Percentiles rank a stretch among this genome's conserved stretches.
Evolutionary conservation across 2,329 filamentous ascomycete species (phyloP).

Genomic region (Botrytis pseudocinerea): DNA sequence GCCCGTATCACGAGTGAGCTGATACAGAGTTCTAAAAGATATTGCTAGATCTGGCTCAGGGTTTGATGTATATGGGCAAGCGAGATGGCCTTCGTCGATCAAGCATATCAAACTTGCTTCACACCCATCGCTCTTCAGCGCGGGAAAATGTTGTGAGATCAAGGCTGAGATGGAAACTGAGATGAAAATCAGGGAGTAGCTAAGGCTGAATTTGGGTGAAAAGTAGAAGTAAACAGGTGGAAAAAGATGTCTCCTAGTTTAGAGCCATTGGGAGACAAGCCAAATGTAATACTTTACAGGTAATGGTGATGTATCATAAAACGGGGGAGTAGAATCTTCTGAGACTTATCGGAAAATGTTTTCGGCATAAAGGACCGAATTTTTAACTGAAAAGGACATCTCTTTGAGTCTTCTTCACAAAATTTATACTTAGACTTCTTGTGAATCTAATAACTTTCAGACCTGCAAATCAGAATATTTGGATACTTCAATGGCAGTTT

Average conservation of each 20-base stretch:
- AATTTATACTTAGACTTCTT: neutral
- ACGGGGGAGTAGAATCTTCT: neutral
- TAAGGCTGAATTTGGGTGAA: slow-evolving; percentile 3
- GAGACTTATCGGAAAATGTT: neutral
- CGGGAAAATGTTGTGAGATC: slow-evolving; percentile 9
- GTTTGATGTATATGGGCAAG: slow-evolving; percentile 16
- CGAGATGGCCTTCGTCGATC: slow-evolving; percentile 2
- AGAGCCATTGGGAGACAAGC: neutral
- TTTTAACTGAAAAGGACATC: neutral
- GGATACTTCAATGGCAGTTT: neutral
- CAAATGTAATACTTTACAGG: neutral
- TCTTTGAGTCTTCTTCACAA: neutral
- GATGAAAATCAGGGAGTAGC: neutral
- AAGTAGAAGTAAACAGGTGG: slow-evolving; percentile 13
- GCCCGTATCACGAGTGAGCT: slow-evolving; percentile 19
- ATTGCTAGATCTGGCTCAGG: neutral
- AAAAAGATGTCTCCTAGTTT: neutral
- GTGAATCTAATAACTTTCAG: neutral
- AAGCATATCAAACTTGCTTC: slow-evolving; percentile 12
- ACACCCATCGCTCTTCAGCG: slow-evolving; percentile 16
- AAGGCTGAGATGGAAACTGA: slow-evolving; percentile 5
- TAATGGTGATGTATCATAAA: neutral
- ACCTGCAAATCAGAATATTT: neutral
- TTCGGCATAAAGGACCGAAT: neutral
- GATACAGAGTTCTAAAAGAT: slow-evolving; percentile 8